Base-by-base conservation (phyloP, 139 green algal species). In the Asterochloris erici region DNA sequence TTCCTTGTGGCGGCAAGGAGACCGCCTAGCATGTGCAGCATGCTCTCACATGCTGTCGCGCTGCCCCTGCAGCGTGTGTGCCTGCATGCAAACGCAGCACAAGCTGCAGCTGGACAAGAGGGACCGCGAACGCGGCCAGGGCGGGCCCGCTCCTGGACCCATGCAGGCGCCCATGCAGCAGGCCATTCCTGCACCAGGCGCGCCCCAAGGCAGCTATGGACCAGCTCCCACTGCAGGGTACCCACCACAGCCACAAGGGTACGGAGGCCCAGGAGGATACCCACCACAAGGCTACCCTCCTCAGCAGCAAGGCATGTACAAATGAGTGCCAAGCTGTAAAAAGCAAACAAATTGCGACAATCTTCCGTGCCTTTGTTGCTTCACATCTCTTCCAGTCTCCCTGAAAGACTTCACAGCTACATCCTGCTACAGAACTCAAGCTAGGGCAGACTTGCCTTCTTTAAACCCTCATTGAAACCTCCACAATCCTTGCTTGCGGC, bases 51-150 rank as follows among this genome's bases (percentile, higher is more conserved):
- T 54, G 38, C 38, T 54, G 38, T 54, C 38, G 6, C 6, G 38
- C 6, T 54, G 38, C 38, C 38, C 38, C 38, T 82, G 64, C 91
- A 96, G 90, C 38, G 93, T 97, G 73, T 97, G 93, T 84, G 93
- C 91, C 14, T 97, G 93, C 90, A 94, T 97, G 92, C 93, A 96
- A 86, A 97, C 94, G 28, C 94, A 98, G 90, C 89, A 94, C 89
- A 96, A 97, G 87, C 84, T 94, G 26, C 87, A 98, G 92, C 69
- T 98, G 82, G 92, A 98, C 77, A 78, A 93, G 71, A 86, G 94
- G 14, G 94, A 97, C 88, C 79, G 82, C 63, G 86, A 90, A 61
- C 79, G 79, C 0, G 29, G 11, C 63, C 60, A 79, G 12, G 66
- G 77, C 61, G 74, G 60, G 13, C 54, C 86, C n/a, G 64, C 80